These are phyloP conservation scores for Rhodomyrtus tomentosa DNA, from an alignment of 345 rosid species.

Conservation along the genomic window DNA sequence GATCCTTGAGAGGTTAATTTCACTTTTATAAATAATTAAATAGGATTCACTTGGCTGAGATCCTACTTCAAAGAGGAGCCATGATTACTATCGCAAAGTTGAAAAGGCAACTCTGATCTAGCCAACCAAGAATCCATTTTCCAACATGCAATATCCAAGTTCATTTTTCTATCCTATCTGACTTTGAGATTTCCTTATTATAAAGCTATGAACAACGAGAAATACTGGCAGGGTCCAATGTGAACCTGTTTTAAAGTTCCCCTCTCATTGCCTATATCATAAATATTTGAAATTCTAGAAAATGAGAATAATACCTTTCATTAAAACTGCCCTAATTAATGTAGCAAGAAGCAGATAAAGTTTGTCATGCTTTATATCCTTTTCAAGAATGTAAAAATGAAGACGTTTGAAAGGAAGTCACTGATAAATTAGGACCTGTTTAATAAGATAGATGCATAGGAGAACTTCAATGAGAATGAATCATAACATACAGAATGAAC, in stretches of 20 bases:
- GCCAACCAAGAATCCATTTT: background rate
- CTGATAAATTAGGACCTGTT: background rate
- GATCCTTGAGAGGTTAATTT: background rate
- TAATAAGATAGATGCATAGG: background rate
- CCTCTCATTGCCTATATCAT: background rate
- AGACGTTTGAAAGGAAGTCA: background rate
- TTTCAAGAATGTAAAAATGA: background rate
- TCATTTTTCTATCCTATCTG: background rate
- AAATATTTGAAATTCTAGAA: background rate
- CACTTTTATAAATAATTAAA: background rate
- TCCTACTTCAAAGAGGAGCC: background rate
- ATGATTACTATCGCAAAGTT: background rate
- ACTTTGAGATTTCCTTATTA: background rate
- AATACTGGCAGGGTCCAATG: background rate
- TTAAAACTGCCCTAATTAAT: background rate
- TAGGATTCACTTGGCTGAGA: background rate
- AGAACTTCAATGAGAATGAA: background rate
- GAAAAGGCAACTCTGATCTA: background rate
- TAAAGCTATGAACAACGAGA: background rate
- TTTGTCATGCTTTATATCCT: background rate
- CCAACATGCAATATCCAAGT: background rate
- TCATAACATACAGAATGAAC: conserved; percentile 80
- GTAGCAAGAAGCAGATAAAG: background rate
- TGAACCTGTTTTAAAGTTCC: background rate
- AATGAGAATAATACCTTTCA: background rate